phyloP scores from a whole-genome alignment of 1,284 basidiomycete genomes.

The Puccinia novopanici region DNA sequence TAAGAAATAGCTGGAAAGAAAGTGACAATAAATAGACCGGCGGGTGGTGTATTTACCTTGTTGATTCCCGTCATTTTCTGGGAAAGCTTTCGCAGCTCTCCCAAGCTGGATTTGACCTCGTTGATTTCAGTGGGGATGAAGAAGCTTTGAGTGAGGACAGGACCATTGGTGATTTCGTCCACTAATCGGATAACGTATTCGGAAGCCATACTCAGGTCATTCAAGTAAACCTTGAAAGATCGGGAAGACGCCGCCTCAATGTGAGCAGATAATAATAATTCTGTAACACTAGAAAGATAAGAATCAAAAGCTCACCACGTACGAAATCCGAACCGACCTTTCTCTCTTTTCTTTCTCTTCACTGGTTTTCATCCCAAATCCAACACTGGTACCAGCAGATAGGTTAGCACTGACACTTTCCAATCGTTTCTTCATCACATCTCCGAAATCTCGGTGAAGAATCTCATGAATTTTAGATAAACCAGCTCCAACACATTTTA shows the following conservation, averaged over 20 bases:
- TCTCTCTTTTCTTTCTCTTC: constrained; percentile 71
- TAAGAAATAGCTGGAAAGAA: no score
- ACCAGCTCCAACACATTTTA: constrained; percentile 66
- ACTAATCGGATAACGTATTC: constrained; percentile 80
- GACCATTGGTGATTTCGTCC: constrained; percentile 68
- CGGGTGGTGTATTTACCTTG: constrained; percentile 64
- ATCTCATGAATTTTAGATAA: constrained; percentile 70
- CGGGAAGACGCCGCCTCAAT: no score
- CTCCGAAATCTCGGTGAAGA: constrained; percentile 77
- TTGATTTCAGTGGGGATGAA: constrained; percentile 69
- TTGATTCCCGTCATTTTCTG: constrained; percentile 71
- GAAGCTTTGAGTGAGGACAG: constrained; percentile 67
- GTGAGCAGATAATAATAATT: no score
- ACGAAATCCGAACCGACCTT: constrained; percentile 72
- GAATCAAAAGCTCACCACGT: constrained; percentile 68
- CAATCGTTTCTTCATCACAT: constrained; percentile 75
- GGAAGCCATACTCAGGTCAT: constrained; percentile 82
- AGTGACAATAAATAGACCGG: background rate
- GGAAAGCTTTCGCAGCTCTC: constrained; percentile 65
- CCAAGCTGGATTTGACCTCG: constrained; percentile 62
- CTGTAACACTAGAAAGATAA: background rate
- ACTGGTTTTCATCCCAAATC: constrained; percentile 61
- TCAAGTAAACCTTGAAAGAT: constrained; percentile 72
- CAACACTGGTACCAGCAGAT: constrained; percentile 56
- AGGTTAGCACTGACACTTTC: constrained; percentile 64